These are phyloP conservation scores for Radiomyces spectabilis DNA, from an alignment of 192 early-diverging fungal species.

Conservation along the genomic window DNA sequence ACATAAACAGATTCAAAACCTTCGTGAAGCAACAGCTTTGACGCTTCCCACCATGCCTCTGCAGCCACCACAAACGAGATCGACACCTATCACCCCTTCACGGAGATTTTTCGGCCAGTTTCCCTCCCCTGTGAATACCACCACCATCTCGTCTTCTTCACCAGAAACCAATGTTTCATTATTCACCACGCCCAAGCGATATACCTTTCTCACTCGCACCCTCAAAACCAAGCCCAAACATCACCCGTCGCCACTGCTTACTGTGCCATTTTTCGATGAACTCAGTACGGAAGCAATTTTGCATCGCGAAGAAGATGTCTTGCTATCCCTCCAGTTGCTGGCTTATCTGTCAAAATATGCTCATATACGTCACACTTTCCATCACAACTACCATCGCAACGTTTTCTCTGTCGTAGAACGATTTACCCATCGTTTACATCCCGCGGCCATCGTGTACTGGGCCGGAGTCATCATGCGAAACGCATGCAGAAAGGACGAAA, in stretches of 20 bases:
- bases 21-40: no score
- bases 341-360: conserved; percentile 90
- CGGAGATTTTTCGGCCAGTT: not conserved
- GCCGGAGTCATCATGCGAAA: conserved; percentile 75
- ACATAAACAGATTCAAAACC: not conserved
- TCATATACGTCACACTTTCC: conserved; percentile 59
- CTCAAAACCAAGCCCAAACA: conserved; percentile 7
- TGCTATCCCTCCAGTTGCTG: conserved; percentile 76
- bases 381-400: conserved; percentile 43
- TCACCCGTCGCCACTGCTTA: conserved; percentile 1
- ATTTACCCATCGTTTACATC: conserved; percentile 62
- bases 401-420: conserved; percentile 76
- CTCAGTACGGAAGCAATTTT: conserved; percentile 30
- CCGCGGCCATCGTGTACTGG: conserved; percentile 64
- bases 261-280: conserved; percentile 32
- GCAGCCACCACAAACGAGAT: not conserved
- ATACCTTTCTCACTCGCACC: conserved; percentile 13
- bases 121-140: not conserved
- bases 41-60: conserved; percentile 1
- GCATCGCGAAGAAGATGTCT: conserved; percentile 74
- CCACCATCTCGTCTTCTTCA: not conserved
- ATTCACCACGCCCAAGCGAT: not conserved
- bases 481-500: conserved; percentile 70
- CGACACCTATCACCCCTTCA: conserved; percentile 1
- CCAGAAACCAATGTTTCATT: not conserved